Evolutionary conservation across 2,329 filamentous ascomycete species (phyloP), one percentile per base, ranked within the genome.

Genomic region (Diplodia seriata): DNA sequence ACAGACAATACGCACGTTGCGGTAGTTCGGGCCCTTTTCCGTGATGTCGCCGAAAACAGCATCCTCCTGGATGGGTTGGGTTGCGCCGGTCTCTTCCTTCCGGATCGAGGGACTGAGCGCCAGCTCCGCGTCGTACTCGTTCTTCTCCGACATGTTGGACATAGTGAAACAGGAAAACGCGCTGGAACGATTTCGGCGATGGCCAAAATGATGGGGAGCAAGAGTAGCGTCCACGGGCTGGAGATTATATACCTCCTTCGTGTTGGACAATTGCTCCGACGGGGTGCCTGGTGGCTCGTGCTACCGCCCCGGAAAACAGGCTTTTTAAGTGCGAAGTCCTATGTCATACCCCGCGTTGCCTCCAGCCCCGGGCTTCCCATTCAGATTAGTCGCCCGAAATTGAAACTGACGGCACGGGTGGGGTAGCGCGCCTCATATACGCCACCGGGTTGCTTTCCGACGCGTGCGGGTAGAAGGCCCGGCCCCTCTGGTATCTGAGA

Each of bases 31-130:
- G 7, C 57, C 57, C 7, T 14, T 18, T 26, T 61, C 40, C 20
- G 57, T 50, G 29, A 61, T 61, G 18, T 61, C 57, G n/a, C 57
- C 57, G 26, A 61, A 50, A 26, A 61, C 57, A 1, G 57, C 57
- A 61, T 61, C 57, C 9, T 61, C 57, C 26, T 61, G 57, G 14
- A 61, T 15, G 11, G 57, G 57, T 2, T 11, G 8, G 3, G 29
- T 5, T 5, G 38, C 5, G 15, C 50, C 4, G 18, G 5, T 14
- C 23, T 49, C 29, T 8, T 49, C 57, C 8, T 31, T n/a, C 36
- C 47, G 49, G 7, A 49, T 26, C 9, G 57, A n/a, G n/a, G 23
- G 5, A n/a, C 55, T 49, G 8, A 18, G 26, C 33, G 38, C 38
- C 9, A 49, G 11, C 40, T 61, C 57, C 40, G 31, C 23, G 26